These are phyloP conservation scores for Cyclotella cryptica DNA, from an alignment of 108 stramenopile species.

Conservation along the genomic window DNA sequence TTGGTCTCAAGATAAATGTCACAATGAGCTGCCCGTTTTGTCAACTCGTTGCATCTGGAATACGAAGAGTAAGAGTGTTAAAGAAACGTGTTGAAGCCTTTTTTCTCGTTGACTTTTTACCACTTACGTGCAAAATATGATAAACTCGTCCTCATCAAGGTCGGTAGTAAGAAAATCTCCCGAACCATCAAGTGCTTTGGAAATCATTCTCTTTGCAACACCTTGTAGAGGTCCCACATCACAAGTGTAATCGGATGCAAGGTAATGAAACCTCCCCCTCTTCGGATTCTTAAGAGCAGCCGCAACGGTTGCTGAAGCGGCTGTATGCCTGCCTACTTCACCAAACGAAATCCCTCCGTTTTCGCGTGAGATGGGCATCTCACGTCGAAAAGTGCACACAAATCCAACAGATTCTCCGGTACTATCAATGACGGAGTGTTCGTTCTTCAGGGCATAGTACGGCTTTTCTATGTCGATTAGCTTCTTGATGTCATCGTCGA, in stretches of 20 bases:
- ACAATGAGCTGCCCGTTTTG: slow-evolving; percentile 22
- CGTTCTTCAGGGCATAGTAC: slow-evolving; percentile 49
- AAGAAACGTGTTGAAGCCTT: background rate
- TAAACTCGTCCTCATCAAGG: background rate
- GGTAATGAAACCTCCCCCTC: slow-evolving; percentile 26
- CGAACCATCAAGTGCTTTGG: slow-evolving; percentile 13
- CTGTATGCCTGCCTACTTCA: slow-evolving; percentile 34
- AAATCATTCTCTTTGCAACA: slow-evolving; percentile 1
- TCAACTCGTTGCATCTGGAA: slow-evolving; percentile 32
- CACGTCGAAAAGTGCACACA: slow-evolving; percentile 26
- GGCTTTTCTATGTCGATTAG: slow-evolving; percentile 32
- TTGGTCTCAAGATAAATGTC: slow-evolving; percentile 19
- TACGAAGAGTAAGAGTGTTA: too few relatives aligned
- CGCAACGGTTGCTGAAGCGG: slow-evolving; percentile 18
- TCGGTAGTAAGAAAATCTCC: background rate
- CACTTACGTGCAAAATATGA: slow-evolving; percentile 20
- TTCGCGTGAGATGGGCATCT: slow-evolving; percentile 37
- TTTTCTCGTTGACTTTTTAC: background rate
- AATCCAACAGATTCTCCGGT: slow-evolving; percentile 38
- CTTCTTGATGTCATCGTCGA: slow-evolving; percentile 34
- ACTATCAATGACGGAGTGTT: slow-evolving; percentile 35
- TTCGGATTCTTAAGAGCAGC: slow-evolving; percentile 27
- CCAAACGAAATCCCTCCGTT: slow-evolving; percentile 22
- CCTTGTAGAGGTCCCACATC: slow-evolving; percentile 19
- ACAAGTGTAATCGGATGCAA: slow-evolving; percentile 22